These are phyloP conservation scores for Clarireedia sp. DNA, from an alignment of 2,329 filamentous ascomycete species.

Conservation along the genomic window DNA sequence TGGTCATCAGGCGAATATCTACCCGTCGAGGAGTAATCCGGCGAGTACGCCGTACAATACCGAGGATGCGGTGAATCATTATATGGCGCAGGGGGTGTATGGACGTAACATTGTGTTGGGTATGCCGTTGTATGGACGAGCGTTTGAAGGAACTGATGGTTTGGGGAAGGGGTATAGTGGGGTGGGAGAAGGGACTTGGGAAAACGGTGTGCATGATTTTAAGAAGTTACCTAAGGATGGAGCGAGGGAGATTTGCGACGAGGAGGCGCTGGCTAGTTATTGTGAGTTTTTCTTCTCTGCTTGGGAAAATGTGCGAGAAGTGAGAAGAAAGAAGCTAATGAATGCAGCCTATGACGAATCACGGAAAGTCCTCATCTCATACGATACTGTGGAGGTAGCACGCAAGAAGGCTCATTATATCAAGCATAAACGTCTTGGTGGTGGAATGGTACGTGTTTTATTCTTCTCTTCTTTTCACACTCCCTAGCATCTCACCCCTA, in stretches of 20 bases:
- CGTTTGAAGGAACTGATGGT: constrained; percentile 72
- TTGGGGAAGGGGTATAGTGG: constrained; percentile 62
- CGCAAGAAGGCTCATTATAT: constrained; percentile 66
- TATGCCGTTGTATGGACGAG: constrained; percentile 86
- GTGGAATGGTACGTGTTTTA: constrained; percentile 55
- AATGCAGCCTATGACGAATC: constrained; percentile 46
- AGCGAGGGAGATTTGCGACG: constrained; percentile 56
- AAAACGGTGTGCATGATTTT: constrained; percentile 80
- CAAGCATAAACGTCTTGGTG: constrained; percentile 58
- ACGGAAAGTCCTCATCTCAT: constrained; percentile 64
- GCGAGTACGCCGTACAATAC: constrained; percentile 71
- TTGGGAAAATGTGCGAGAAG: neutral
- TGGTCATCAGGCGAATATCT: constrained; percentile 78
- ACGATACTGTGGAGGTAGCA: constrained; percentile 64
- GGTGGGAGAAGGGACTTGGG: constrained; percentile 74
- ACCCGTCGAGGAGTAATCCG: constrained; percentile 48
- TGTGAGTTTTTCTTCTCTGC: constrained; percentile 33
- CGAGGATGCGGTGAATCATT: constrained; percentile 60
- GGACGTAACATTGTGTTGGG: constrained; percentile 74
- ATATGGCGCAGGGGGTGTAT: constrained; percentile 56
- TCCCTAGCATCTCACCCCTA: too few relatives aligned
- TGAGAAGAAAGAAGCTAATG: neutral
- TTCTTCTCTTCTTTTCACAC: neutral
- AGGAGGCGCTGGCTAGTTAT: constrained; percentile 61
- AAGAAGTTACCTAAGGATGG: constrained; percentile 70